Percentiles rank a stretch among this genome's conserved stretches.
phyloP scores from a whole-genome alignment of 2,329 filamentous ascomycete species.

The Aspergillus japonicus region DNA sequence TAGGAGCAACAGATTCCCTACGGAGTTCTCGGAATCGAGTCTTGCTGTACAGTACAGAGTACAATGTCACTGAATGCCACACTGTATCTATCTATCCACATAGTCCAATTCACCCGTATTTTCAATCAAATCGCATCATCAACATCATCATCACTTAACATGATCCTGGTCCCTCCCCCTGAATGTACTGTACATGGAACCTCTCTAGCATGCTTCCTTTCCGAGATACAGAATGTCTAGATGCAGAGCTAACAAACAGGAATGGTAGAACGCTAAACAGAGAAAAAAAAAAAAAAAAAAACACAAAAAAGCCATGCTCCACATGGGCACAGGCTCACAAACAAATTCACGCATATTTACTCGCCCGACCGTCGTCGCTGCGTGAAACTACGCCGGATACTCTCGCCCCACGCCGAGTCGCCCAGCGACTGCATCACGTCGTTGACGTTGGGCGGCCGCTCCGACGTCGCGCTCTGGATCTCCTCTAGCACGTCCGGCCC shows the following conservation, averaged over 20 bases:
- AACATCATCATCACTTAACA: neutral
- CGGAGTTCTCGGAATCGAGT: too few relatives aligned
- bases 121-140: neutral
- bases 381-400: conserved; percentile 84
- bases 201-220: neutral
- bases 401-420: conserved; percentile 90
- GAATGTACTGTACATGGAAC: neutral
- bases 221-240: neutral
- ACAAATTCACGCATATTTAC: conserved; percentile 5
- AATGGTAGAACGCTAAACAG: neutral
- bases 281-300: conserved; percentile 12
- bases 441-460: conserved; percentile 54
- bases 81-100: too few relatives aligned
- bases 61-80: too few relatives aligned
- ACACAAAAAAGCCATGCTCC: neutral
- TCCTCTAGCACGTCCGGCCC: conserved; percentile 19
- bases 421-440: conserved; percentile 83
- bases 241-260: neutral
- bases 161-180: neutral
- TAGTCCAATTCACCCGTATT: too few relatives aligned
- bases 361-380: conserved; percentile 49
- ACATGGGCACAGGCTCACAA: neutral
- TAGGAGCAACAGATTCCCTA: too few relatives aligned
- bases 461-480: conserved; percentile 56
- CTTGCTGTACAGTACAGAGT: too few relatives aligned